Conservation (phyloP, 148 eudicot species). For the Rhododendron kiyosumense region DNA sequence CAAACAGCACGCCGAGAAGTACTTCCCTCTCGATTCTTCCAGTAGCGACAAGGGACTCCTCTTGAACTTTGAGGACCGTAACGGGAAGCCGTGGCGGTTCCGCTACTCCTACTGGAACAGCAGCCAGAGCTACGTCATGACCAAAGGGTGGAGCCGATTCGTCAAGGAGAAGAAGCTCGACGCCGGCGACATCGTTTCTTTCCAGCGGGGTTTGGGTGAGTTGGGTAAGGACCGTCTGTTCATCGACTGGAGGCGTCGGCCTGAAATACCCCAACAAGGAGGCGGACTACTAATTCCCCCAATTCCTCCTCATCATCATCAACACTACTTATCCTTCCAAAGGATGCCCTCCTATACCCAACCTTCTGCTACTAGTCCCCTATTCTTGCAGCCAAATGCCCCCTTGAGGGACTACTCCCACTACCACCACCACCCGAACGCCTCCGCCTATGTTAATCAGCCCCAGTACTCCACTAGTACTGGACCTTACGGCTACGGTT, state of each 20-base stretch:
- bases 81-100: constrained; percentile 75
- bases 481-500: background rate
- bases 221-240: constrained; percentile 41
- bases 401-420: background rate
- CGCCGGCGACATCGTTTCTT: constrained; percentile 71
- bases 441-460: background rate
- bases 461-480: background rate
- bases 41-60: constrained; percentile 52
- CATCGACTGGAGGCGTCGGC: constrained; percentile 80
- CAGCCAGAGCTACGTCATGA: constrained; percentile 90
- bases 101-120: constrained; percentile 87
- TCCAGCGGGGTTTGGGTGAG: constrained; percentile 55
- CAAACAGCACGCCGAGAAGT: constrained; percentile 81
- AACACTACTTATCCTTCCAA: constrained; percentile 14
- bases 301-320: constrained; percentile 12
- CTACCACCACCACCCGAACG: background rate
- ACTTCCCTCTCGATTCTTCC: constrained; percentile 62
- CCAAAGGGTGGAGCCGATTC: constrained; percentile 85
- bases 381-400: constrained; percentile 18
- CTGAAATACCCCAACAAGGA: constrained; percentile 17
- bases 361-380: constrained; percentile 22
- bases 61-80: constrained; percentile 62
- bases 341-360: constrained; percentile 9
- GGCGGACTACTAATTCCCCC: background rate
- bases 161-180: constrained; percentile 84